phyloP scores from a whole-genome alignment of 208 protist genomes.

The Trypanosoma congolense region DNA sequence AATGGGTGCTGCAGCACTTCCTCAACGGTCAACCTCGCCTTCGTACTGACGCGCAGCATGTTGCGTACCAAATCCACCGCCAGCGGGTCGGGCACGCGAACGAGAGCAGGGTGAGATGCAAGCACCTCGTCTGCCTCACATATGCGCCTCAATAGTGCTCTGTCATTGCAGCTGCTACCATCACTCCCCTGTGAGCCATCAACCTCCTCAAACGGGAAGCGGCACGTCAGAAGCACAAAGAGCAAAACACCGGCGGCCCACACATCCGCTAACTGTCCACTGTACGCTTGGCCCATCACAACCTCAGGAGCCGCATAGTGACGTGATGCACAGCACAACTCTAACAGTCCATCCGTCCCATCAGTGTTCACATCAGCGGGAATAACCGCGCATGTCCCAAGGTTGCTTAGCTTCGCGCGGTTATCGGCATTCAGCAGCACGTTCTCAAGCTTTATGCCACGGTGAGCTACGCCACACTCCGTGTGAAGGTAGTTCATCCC shows the following conservation, averaged over 20 bases:
- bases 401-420: slow-evolving; percentile 43
- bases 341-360: slow-evolving; percentile 17
- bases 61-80: slow-evolving; percentile 58
- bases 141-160: slow-evolving; percentile 32
- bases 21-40: slow-evolving; percentile 38
- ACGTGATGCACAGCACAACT: slow-evolving; percentile 76
- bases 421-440: slow-evolving; percentile 49
- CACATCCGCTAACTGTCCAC: slow-evolving; percentile 91
- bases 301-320: slow-evolving; percentile 93
- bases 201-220: slow-evolving; percentile 82
- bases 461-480: slow-evolving; percentile 51
- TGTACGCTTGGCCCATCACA: slow-evolving; percentile 77
- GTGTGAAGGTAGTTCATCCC: slow-evolving; percentile 54
- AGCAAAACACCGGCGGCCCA: slow-evolving; percentile 94
- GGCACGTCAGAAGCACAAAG: slow-evolving; percentile 89
- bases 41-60: slow-evolving; percentile 46
- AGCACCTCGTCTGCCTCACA: slow-evolving; percentile 47
- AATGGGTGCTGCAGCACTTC: slow-evolving; percentile 73
- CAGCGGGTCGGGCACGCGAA: slow-evolving; percentile 36
- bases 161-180: slow-evolving; percentile 1
- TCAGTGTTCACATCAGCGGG: slow-evolving; percentile 5
- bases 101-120: slow-evolving; percentile 39
- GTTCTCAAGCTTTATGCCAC: slow-evolving; percentile 75
- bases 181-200: slow-evolving; percentile 11
- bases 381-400: slow-evolving; percentile 50